Evolutionary conservation across 169 alveolate species (phyloP), one percentile per base, ranked within the genome.

Genomic region (Eimeria praecox): DNA sequence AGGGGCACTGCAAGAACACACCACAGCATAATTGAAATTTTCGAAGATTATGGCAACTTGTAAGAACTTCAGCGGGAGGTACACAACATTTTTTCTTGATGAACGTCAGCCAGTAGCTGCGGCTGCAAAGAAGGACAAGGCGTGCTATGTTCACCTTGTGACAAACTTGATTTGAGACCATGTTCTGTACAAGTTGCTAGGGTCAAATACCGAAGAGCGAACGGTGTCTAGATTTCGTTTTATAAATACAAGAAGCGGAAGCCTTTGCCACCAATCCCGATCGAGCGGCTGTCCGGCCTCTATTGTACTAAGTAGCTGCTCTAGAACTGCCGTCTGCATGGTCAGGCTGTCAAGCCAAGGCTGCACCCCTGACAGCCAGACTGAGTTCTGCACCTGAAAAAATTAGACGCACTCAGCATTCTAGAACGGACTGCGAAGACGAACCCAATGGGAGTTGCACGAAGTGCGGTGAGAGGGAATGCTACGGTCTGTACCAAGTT

Each of bases 221-320:
- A n/a, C 83, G 12, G 71, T 59, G 62, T 87, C 80, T 42, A 87
- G 52, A 35, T 62, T 27, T 40, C 52, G 94, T 54, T 62, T 87
- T 24, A 87, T 64, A 64, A 87, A 87, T 59, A 62, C 94, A 22
- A 87, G 71, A 33, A 87, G 71, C 27, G 94, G 94, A 24, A 87
- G 83, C 94, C 64, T 22, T 49, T n/a, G 27, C 94, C 94, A 87
- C 94, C 94, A 87, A 44, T 87, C 82, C 42, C 59, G 83, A 24
- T 38, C 27, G 83, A 87, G 64, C 49, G 22, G n/a, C 83, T 27
- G 27, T 12, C 94, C 94, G 30, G 44, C 62, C 64, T 87, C 83
- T 20, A 87, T 33, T 59, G 22, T 69, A 27, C 52, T 52, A 18
- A 87, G 83, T 44, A 87, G 33, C 38, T 18, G 78, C 46, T 38